phyloP scores from a whole-genome alignment of 169 alveolate genomes.

The Cryptosporidium baileyi region DNA sequence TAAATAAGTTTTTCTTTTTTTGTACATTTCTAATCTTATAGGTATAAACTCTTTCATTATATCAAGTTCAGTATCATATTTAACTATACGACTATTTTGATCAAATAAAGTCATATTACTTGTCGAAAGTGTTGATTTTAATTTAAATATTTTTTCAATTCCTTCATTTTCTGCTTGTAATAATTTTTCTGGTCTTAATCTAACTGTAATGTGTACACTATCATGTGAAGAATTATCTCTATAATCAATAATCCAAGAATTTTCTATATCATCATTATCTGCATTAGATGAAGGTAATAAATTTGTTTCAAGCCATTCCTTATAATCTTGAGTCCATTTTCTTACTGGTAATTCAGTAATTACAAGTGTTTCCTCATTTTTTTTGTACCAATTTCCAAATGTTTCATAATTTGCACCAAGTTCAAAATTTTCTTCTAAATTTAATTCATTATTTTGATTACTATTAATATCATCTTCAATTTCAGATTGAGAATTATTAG shows the following conservation, averaged over 20 bases:
- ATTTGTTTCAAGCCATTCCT: conserved; percentile 88
- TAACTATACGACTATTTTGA: conserved; percentile 87
- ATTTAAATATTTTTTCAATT: conserved; percentile 91
- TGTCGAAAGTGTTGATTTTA: conserved; percentile 85
- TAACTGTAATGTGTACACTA: conserved; percentile 82
- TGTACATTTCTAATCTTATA: conserved; percentile 88
- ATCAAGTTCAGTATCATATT: conserved; percentile 89
- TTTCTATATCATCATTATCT: conserved; percentile 59
- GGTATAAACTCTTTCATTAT: conserved; percentile 91
- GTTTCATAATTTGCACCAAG: conserved; percentile 73
- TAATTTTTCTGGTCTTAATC: conserved; percentile 78
- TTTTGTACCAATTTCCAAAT: conserved; percentile 78
- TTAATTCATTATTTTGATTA: neutral
- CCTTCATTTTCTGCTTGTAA: conserved; percentile 80
- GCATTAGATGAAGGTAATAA: conserved; percentile 60
- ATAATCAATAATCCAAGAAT: conserved; percentile 78
- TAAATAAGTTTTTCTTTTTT: conserved; percentile 86
- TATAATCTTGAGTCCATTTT: conserved; percentile 96
- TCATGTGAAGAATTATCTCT: conserved; percentile 87
- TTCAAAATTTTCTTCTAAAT: conserved; percentile 9
- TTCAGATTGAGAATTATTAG: neutral
- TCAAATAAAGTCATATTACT: conserved; percentile 95
- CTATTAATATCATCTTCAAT: neutral
- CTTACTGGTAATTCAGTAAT: conserved; percentile 97
- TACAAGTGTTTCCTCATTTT: conserved; percentile 78